Base-by-base conservation (phyloP, 148 eudicot genomes). In the Gaultheria prostrata region DNA sequence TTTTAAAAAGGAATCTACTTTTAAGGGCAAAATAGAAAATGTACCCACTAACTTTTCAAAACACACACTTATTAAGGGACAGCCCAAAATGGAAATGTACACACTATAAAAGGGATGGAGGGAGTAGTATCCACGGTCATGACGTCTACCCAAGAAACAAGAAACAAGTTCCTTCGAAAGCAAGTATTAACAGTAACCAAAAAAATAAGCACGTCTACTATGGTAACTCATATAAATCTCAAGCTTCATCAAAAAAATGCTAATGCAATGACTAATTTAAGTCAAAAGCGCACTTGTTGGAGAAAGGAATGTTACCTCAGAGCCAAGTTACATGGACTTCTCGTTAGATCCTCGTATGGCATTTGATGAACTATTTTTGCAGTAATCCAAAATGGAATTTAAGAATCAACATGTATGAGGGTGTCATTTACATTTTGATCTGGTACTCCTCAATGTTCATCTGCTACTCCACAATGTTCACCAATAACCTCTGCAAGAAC, bases 401-500 rank as follows among this genome's bases (percentile, higher is more conserved):
- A 32, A 65, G 39, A 61, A 24, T 39, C 35, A 80, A 80, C 21
- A 54, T 43, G 35, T 61, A 21, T 8, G 21, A 63, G 82, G 53
- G 56, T 45, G 12, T 43, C 82, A 13, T 21, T n/a, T 80, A 3
- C 83, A 9, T 56, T 65, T 24, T 17, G 72, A 80, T 24, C 73
- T 67, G 24, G 24, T 45, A 46, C 39, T 65, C 28, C 59, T 46
- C 77, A 35, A 45, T 46, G 32, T 63, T 81, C 72, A 83, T n/a
- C n/a, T 67, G 24, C 39, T 45, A 46, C 39, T 65, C 28, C 59
- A 65, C 77, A 35, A 45, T 46, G 32, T 63, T 81, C 72, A 83
- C 69, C 78, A 84, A 79, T 85, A 93, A 76, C 91, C 90, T 90
- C 86, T 88, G 82, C 93, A 92, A 83, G 94, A 89, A 59, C 95